Conservation (phyloP, 768 basidiomycete species). For the Mycena rebaudengoi region DNA sequence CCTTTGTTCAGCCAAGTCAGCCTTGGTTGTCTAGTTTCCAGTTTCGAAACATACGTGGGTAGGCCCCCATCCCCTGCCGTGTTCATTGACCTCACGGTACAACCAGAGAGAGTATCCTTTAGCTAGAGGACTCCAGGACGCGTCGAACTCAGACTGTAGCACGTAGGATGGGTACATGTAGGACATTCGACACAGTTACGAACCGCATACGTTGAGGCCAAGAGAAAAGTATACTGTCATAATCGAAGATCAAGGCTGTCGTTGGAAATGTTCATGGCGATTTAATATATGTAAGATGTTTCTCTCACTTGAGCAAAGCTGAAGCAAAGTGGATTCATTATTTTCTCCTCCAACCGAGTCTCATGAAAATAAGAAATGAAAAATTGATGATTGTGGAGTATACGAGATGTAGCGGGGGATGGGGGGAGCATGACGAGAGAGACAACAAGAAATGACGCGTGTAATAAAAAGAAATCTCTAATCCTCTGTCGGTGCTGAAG, state of each 20-base stretch:
- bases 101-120: slow-evolving; percentile 85
- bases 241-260: background rate
- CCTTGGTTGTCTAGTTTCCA: too few species aligned
- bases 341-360: slow-evolving; percentile 15
- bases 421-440: slow-evolving; percentile 39
- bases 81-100: slow-evolving; percentile 73
- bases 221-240: slow-evolving; percentile 3
- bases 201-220: slow-evolving; percentile 16
- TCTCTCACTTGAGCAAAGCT: too few species aligned
- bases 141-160: slow-evolving; percentile 71
- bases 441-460: slow-evolving; percentile 26
- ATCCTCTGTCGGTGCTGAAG: slow-evolving; percentile 72
- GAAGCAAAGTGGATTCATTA: slow-evolving; percentile 17
- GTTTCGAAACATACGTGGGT: slow-evolving; percentile 53
- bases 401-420: slow-evolving; percentile 35
- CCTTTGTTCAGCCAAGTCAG: slow-evolving; percentile 19
- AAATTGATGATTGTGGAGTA: slow-evolving; percentile 18
- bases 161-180: slow-evolving; percentile 95
- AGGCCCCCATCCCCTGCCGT: slow-evolving; percentile 70
- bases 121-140: slow-evolving; percentile 75
- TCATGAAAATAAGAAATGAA: slow-evolving; percentile 23
- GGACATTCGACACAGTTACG: slow-evolving; percentile 82
- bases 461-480: slow-evolving; percentile 55
- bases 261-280: background rate
- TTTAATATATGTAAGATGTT: too few species aligned